A percentile compares a stretch with the other conserved stretches of the same genome.
Evolutionary conservation across 148 eudicot genomes (phyloP).

Genomic region (Persicaria tinctoria): DNA sequence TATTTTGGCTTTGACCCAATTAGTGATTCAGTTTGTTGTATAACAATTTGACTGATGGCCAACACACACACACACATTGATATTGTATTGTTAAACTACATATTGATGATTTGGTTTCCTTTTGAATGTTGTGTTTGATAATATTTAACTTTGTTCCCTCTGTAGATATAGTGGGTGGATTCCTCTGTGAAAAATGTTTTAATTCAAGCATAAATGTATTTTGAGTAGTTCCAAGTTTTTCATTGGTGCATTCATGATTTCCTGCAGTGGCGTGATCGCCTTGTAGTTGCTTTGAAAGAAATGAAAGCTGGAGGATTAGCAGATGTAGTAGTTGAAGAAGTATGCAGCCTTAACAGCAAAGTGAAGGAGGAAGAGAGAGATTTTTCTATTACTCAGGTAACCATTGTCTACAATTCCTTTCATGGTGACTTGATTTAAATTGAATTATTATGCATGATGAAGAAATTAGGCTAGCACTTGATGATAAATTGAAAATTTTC

Average conservation of each 20-base stretch:
- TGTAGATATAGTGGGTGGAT: not conserved
- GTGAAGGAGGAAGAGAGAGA: slow-evolving; percentile 33
- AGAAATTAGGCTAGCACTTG: not conserved
- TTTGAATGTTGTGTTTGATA: not conserved
- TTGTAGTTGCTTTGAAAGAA: slow-evolving; percentile 69
- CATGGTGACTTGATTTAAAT: not conserved
- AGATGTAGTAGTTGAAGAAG: slow-evolving; percentile 34
- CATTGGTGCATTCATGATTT: slow-evolving; percentile 10
- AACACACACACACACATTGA: not conserved
- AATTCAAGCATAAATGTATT: not conserved
- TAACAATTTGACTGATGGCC: not conserved
- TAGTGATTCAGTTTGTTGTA: not conserved
- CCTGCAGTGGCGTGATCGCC: slow-evolving; percentile 86
- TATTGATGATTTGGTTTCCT: too few relatives aligned
- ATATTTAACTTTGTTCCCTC: not conserved
- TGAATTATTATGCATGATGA: not conserved
- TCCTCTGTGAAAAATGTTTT: not conserved
- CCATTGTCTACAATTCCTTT: not conserved
- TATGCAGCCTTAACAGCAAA: slow-evolving; percentile 35
- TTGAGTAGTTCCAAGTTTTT: not conserved
- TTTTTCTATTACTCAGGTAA: slow-evolving; percentile 35
- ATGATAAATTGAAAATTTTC: not conserved
- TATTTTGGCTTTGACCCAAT: not conserved
- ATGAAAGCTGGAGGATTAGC: slow-evolving; percentile 53
- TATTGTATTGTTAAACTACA: too few relatives aligned